Evolutionary conservation across 768 basidiomycete species (phyloP), one percentile per base, ranked within the genome.

Genomic region (Lactarius hatsudake): DNA sequence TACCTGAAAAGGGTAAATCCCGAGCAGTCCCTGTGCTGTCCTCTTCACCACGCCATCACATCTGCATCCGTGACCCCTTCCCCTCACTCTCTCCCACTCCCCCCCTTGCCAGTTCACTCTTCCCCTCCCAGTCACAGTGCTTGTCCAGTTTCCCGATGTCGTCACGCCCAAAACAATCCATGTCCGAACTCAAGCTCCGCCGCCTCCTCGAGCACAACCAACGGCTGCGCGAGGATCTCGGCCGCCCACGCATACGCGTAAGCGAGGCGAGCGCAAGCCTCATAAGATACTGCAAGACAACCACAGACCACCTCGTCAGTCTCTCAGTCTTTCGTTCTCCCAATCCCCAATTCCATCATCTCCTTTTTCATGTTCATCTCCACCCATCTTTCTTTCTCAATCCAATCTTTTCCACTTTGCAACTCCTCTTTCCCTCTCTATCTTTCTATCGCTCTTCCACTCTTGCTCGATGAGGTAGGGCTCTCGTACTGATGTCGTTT

Each of bases 181-280:
- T 90, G 88, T 87, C 87, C 57, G 90, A 92, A 79, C 82, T 92
- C 77, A 91, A 90, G 80, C 86, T 91, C 64, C 83, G 90, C 20
- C 81, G 90, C 65, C 79, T 92, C 65, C 80, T 85, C 43, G 90
- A 92, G 75, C 90, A 92, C 75, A 92, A 91, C 73, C 82, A 85
- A 70, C 79, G 90, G 34, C 77, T 92, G 62, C 78, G 84, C 68
- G 90, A 92, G 73, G 91, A 92, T 73, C 78, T 92, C 38, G 84
- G 85, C 18, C 79, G 91, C 64, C 90, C 89, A 15, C 79, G 90
- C 67, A 83, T 90, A 70, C 81, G 85, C 56, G 86, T 91, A 48
- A 89, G 87, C 72, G 90, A 92, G 74, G 91, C 90, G 55, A 84
- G 82, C 66, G 81, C 83, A 28, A 86, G 90, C 73, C 76, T 92